phyloP scores from a whole-genome alignment of 805 yeast genomes.

The Saccharomycopsis schoenii region DNA sequence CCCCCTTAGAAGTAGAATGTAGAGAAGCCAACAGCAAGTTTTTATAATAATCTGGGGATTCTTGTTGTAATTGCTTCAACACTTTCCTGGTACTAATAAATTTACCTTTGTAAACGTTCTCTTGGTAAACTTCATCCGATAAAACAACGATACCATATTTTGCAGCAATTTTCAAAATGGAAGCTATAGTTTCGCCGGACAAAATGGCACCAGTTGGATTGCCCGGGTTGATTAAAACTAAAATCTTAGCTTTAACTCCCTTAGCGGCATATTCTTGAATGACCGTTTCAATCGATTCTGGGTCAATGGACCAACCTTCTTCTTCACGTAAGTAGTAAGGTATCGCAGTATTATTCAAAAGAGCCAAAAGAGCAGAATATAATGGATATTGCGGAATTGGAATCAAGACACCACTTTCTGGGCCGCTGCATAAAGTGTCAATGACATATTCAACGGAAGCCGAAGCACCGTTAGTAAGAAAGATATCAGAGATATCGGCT shows the following conservation, averaged over 20 bases:
- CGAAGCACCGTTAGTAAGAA: slow-evolving; percentile 90
- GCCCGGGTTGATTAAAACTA: slow-evolving; percentile 96
- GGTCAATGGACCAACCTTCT: slow-evolving; percentile 75
- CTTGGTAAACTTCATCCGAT: slow-evolving; percentile 98
- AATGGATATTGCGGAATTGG: slow-evolving; percentile 98
- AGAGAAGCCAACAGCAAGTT: slow-evolving; percentile 83
- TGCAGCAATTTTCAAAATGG: slow-evolving; percentile 71
- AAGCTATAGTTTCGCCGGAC: slow-evolving; percentile 52
- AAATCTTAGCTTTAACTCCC: slow-evolving; percentile 59
- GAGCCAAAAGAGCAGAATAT: slow-evolving; percentile 87
- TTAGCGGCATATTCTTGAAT: slow-evolving; percentile 23
- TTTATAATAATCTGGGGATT: slow-evolving; percentile 42
- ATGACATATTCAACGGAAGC: slow-evolving; percentile 79
- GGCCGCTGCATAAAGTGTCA: slow-evolving; percentile 58
- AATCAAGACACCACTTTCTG: slow-evolving; percentile 68
- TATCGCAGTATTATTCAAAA: slow-evolving; percentile 71
- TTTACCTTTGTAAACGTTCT: slow-evolving; percentile 73
- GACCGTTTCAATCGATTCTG: slow-evolving; percentile 50
- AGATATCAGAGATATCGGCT: slow-evolving; percentile 63
- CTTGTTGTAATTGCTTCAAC: slow-evolving; percentile 48
- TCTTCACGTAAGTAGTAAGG: slow-evolving; percentile 82
- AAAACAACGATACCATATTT: slow-evolving; percentile 75
- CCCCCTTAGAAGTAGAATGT: slow-evolving; percentile 97
- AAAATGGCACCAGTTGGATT: slow-evolving; percentile 94
- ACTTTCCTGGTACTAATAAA: slow-evolving; percentile 81